phyloP scores from a whole-genome alignment of 805 yeast genomes.

The Hermanozyma aechmeae region DNA sequence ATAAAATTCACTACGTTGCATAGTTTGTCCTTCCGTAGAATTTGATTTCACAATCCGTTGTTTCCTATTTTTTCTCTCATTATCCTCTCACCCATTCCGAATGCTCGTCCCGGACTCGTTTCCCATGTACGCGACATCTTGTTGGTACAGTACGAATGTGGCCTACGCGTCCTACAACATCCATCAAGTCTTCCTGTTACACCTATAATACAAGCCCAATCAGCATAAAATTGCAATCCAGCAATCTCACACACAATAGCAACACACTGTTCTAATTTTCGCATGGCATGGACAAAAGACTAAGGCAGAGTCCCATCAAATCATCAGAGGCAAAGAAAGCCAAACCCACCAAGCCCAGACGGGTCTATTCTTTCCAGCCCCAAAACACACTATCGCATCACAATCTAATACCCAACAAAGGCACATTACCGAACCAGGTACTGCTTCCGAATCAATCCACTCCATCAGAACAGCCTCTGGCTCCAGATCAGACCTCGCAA shows the following conservation, averaged over 20 bases:
- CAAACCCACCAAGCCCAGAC: constrained; percentile 10
- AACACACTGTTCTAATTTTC: neutral
- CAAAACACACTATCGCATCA: constrained; percentile 18
- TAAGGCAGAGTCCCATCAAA: constrained; percentile 1
- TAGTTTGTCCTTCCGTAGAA: too few species aligned
- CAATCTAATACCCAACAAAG: constrained; percentile 3
- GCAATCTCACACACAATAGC: neutral
- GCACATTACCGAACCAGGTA: constrained; percentile 1
- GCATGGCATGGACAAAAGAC: neutral
- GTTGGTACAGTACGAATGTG: constrained; percentile 3
- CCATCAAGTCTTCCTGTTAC: neutral
- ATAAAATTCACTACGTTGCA: too few species aligned
- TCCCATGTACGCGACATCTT: too few species aligned
- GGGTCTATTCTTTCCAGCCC: constrained; percentile 28
- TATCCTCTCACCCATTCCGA: too few species aligned
- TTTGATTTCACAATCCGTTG: too few species aligned
- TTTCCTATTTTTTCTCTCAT: too few species aligned
- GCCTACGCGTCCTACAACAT: neutral
- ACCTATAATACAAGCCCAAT: neutral
- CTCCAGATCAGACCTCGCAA: too few species aligned
- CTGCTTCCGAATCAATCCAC: neutral
- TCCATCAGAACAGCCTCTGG: neutral
- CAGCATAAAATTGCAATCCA: neutral
- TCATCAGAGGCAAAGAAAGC: constrained; percentile 4
- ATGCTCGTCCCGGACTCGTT: too few species aligned